Conservation (phyloP, 1,284 basidiomycete genomes). For the Puccinia triticina region DNA sequence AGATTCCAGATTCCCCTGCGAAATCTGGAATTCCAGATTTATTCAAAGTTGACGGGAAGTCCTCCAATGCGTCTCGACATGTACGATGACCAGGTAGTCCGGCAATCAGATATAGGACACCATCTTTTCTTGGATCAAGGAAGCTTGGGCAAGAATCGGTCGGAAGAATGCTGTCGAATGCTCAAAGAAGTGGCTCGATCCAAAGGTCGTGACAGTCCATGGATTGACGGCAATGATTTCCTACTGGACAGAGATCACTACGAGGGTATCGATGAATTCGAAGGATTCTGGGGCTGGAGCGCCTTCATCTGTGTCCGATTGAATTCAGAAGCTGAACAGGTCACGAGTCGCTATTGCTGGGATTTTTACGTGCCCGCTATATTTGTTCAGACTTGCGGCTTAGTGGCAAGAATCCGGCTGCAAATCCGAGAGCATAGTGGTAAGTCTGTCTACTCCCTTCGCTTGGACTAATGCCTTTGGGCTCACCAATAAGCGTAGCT, state of each 20-base stretch:
- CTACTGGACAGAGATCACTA: not conserved
- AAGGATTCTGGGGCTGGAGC: conserved; percentile 63
- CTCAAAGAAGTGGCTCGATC: conserved; percentile 81
- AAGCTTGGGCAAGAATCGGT: conserved; percentile 77
- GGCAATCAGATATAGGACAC: conserved; percentile 80
- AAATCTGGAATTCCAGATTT: too few species aligned
- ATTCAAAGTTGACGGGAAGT: too few species aligned
- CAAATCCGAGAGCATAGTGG: conserved; percentile 83
- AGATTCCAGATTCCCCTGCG: too few species aligned
- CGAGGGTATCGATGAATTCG: not conserved
- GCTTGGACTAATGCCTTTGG: too few species aligned
- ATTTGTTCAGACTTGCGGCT: conserved; percentile 78
- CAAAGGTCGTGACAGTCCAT: too few species aligned
- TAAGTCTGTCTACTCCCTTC: conserved; percentile 62
- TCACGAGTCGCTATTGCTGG: conserved; percentile 51
- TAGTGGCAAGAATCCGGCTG: conserved; percentile 81
- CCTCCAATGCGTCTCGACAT: conserved; percentile 86
- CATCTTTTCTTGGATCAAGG: conserved; percentile 88
- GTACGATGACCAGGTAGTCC: conserved; percentile 71
- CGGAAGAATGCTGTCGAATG: conserved; percentile 75
- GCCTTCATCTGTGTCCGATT: conserved; percentile 83
- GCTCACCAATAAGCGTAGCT: too few species aligned
- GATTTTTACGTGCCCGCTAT: conserved; percentile 70
- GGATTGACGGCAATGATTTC: conserved; percentile 63
- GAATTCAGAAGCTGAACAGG: conserved; percentile 52